Evolutionary conservation across 202 grass and related monocot genomes (phyloP).

Genomic region (Panicum hallii): DNA sequence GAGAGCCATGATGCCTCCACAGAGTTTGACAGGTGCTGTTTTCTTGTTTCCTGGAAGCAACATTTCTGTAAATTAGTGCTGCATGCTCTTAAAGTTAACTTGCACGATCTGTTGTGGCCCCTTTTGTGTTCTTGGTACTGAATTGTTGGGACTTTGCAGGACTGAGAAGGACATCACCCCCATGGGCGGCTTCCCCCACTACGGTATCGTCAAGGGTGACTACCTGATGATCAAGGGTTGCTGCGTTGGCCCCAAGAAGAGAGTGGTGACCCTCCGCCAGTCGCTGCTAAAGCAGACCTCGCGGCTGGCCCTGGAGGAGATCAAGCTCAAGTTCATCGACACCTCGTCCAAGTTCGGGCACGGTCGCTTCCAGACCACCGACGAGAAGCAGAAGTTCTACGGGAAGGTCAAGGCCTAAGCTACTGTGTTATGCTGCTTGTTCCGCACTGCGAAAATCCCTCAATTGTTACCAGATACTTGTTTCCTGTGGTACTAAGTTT

Average conservation of each 20-base stretch:
- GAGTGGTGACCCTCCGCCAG: slow-evolving; percentile 85
- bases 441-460: background rate
- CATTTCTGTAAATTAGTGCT: background rate
- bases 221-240: slow-evolving; percentile 97
- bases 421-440: background rate
- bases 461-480: slow-evolving; percentile 36
- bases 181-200: slow-evolving; percentile 96
- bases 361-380: slow-evolving; percentile 88
- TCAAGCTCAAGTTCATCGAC: slow-evolving; percentile 94
- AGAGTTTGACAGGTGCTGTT: slow-evolving; percentile 73
- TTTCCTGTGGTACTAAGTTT: slow-evolving; percentile 46
- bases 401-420: slow-evolving; percentile 69
- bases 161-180: slow-evolving; percentile 96
- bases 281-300: slow-evolving; percentile 88
- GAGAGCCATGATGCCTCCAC: slow-evolving; percentile 72
- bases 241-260: slow-evolving; percentile 89
- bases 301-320: slow-evolving; percentile 77
- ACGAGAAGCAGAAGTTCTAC: slow-evolving; percentile 85
- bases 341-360: slow-evolving; percentile 95
- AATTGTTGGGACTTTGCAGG: slow-evolving; percentile 41
- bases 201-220: slow-evolving; percentile 84
- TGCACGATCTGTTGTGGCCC: too few relatives aligned
- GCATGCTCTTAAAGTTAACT: too few relatives aligned
- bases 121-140: background rate
- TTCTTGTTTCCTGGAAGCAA: too few relatives aligned